These are phyloP conservation scores for Pseudogymnoascus sp. DNA, from an alignment of 2,329 filamentous ascomycete species.

Conservation along the genomic window DNA sequence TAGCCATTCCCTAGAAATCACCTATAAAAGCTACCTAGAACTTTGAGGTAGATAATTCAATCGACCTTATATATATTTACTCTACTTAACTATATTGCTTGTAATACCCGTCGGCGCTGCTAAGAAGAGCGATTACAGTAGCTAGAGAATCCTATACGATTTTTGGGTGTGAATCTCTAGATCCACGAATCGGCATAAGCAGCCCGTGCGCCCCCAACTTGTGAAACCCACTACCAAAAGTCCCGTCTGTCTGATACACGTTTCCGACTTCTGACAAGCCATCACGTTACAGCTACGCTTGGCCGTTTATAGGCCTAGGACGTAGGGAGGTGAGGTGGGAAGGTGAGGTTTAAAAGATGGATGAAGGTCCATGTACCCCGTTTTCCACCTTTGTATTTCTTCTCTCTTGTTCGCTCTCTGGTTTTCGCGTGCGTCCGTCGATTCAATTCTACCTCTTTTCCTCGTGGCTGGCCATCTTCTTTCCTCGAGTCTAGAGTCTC, in stretches of 20 bases:
- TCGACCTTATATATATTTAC: no score
- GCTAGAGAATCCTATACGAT: no score
- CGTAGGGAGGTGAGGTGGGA: neutral
- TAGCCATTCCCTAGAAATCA: no score
- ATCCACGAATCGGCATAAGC: no score
- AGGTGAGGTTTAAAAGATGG: neutral
- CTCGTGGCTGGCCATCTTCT: slow-evolving; percentile 15
- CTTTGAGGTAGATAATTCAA: no score
- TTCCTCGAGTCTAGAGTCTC: neutral
- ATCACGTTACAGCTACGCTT: neutral
- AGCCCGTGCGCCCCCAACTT: neutral
- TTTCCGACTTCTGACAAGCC: neutral
- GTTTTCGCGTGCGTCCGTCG: neutral
- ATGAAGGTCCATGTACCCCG: neutral
- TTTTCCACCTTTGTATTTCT: neutral
- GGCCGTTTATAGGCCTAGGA: neutral
- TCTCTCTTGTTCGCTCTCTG: neutral
- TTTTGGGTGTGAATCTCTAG: no score
- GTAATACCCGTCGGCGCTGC: no score
- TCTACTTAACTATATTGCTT: no score
- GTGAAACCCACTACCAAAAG: neutral
- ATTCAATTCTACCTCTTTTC: slow-evolving; percentile 9
- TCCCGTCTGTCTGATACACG: neutral
- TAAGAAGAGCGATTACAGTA: no score
- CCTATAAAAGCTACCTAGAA: no score